These are phyloP conservation scores for Dictyostelium gargantuum DNA, from an alignment of 208 protist species.

Conservation along the genomic window DNA sequence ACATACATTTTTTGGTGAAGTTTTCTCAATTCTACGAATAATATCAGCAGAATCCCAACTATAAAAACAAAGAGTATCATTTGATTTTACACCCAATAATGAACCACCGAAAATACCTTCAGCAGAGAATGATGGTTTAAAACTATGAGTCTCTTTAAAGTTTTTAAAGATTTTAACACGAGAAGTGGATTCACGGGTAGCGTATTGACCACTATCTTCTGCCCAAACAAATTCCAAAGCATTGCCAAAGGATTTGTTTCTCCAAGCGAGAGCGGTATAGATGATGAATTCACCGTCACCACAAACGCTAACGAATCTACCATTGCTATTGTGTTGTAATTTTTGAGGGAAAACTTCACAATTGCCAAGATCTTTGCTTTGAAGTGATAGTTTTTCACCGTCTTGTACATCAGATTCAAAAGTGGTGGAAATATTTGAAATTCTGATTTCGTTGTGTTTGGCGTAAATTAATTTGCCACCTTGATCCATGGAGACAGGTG, in stretches of 20 bases:
- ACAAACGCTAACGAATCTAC: conserved; percentile 94
- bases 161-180: conserved; percentile 95
- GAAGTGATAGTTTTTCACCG: conserved; percentile 83
- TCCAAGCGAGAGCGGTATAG: conserved; percentile 95
- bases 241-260: conserved; percentile 96
- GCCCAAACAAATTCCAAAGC: conserved; percentile 96
- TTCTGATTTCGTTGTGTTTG: conserved; percentile 94
- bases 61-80: conserved; percentile 93
- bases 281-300: conserved; percentile 98
- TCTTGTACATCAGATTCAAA: conserved; percentile 40
- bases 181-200: conserved; percentile 90
- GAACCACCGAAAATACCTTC: conserved; percentile 86
- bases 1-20: conserved; percentile 88
- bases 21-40: conserved; percentile 94
- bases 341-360: conserved; percentile 92
- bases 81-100: conserved; percentile 91
- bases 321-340: conserved; percentile 94
- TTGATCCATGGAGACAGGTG: conserved; percentile 96
- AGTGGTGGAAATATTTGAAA: conserved; percentile 83
- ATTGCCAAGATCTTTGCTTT: conserved; percentile 95
- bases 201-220: conserved; percentile 85
- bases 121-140: conserved; percentile 86
- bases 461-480: conserved; percentile 96
- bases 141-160: conserved; percentile 94
- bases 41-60: conserved; percentile 94